These are phyloP conservation scores for Fremontodendron californicum DNA, from an alignment of 345 rosid species.

Conservation along the genomic window DNA sequence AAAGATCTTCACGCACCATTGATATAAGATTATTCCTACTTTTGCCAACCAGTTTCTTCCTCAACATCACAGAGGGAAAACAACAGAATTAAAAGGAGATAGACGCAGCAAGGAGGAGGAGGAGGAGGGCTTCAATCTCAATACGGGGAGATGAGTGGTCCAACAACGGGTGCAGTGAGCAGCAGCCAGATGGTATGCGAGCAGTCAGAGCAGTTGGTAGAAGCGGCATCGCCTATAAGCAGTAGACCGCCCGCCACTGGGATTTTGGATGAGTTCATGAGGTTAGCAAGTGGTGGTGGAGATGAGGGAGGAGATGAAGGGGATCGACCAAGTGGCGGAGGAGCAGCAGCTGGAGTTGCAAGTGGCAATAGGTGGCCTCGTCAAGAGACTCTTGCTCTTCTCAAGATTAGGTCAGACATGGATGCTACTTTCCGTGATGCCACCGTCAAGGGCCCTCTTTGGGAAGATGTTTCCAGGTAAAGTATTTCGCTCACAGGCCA, in stretches of 20 bases:
- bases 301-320: constrained; percentile 40
- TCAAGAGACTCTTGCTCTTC: constrained; percentile 79
- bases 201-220: constrained; percentile 38
- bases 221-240: constrained; percentile 86
- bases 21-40: background rate
- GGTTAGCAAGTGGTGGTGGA: constrained; percentile 37
- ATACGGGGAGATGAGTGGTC: constrained; percentile 21
- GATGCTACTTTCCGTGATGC: constrained; percentile 79
- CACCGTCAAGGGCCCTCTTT: constrained; percentile 80
- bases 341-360: constrained; percentile 31
- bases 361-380: constrained; percentile 89
- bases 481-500: background rate
- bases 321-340: constrained; percentile 31
- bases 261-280: constrained; percentile 56
- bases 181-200: constrained; percentile 12
- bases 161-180: constrained; percentile 10
- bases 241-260: constrained; percentile 72
- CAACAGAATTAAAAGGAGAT: constrained; percentile 5
- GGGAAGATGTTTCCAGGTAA: constrained; percentile 95
- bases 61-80: background rate
- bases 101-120: constrained; percentile 49
- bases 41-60: background rate
- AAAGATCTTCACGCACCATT: constrained; percentile 17
- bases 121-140: constrained; percentile 37
- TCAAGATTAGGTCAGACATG: constrained; percentile 90